Base-by-base conservation (phyloP, 768 basidiomycete genomes). In the Lactarius psammicola region DNA sequence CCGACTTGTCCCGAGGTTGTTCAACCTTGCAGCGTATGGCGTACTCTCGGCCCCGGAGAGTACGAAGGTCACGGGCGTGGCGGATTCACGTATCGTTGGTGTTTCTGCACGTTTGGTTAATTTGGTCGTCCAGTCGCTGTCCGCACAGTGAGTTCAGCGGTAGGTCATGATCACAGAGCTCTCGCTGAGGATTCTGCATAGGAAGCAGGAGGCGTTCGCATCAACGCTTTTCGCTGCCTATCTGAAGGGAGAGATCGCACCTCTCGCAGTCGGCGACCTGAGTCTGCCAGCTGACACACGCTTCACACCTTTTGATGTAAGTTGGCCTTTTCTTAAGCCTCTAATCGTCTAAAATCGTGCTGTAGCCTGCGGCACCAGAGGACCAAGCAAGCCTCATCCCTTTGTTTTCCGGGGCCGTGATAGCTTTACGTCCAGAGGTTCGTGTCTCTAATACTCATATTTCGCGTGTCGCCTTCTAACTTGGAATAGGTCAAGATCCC, bases 341-440 rank as follows among this genome's bases (percentile, higher is more conserved):
- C n/a, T 3, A 3, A 13, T 15, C 3, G 15, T 10, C 34, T 26
- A 13, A 56, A n/a, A 30, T 15, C 58, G 17, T 23, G 2, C 23
- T 58, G 26, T 60, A 90, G 86, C 68, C 73, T 3, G 73, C 77
- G 2, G 80, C 85, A 0, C 70, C 82, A 0, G 69, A 74, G 1
- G 31, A 70, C 2, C 87, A 92, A 70, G 86, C 85, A 67, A 87
- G 90, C 66, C 79, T 91, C 0, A 75, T 93, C 17, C 73, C 81
- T 0, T 76, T 96, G 54, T 86, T 94, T 69, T 78, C 89, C 5
- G 84, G 89, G 20, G 85, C 83, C 0, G 73, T 92, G 4, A 76
- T 90, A 31, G 80, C 90, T 0, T 73, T 93, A 13, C 81, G 82
- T 67, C 85, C 84, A 70, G 87, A 94, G 76, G 92, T 89, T 11